A percentile compares a stretch with the other conserved stretches of the same genome.
Conservation (phyloP, 257 asterid species). For the Solanum phureja region DNA sequence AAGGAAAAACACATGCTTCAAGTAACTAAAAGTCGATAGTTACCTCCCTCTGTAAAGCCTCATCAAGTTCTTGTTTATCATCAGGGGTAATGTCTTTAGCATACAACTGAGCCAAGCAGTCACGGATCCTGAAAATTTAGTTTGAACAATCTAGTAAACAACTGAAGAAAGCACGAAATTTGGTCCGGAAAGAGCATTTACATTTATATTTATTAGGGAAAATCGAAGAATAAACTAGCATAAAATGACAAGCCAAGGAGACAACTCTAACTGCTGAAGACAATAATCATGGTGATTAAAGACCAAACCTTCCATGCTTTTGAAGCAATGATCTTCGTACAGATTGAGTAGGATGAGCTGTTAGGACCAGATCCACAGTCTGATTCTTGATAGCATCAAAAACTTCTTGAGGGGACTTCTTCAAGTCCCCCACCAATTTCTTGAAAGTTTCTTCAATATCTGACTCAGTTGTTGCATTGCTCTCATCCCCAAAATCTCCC, state of each 20-base stretch:
- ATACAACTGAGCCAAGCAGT: conserved; percentile 45
- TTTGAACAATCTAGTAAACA: background rate
- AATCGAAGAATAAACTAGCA: background rate
- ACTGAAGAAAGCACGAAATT: background rate
- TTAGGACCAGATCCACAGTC: conserved; percentile 39
- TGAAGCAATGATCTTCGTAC: conserved; percentile 41
- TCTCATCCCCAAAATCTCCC: conserved; percentile 34
- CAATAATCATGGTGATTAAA: background rate
- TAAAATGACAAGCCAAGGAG: background rate
- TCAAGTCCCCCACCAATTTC: conserved; percentile 27
- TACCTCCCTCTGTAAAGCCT: conserved; percentile 50
- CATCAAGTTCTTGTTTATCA: conserved; percentile 45
- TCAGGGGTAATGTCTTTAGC: conserved; percentile 41
- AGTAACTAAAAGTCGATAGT: background rate
- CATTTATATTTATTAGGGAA: background rate
- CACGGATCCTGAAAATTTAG: conserved; percentile 20
- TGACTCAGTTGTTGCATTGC: conserved; percentile 38
- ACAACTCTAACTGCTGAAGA: background rate
- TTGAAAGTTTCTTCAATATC: conserved; percentile 42
- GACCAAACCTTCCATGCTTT: conserved; percentile 37
- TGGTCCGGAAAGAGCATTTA: background rate
- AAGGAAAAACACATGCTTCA: background rate
- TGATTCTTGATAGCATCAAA: conserved; percentile 43
- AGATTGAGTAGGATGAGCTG: conserved; percentile 49
- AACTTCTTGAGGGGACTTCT: conserved; percentile 39